Evolutionary conservation across 345 rosid species (phyloP).

Genomic region (Pistacia vera): DNA sequence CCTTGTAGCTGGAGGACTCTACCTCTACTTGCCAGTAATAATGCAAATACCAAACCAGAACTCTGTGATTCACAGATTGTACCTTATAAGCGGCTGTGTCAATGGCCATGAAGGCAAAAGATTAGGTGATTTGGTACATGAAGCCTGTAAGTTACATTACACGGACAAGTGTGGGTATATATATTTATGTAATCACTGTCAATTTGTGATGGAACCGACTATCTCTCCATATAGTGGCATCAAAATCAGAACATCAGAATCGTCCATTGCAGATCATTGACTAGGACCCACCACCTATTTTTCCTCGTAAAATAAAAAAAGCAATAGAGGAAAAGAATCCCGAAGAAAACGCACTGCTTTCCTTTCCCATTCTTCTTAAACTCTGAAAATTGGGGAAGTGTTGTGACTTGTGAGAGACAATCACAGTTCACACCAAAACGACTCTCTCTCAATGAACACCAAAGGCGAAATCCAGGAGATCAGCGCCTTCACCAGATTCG

Average conservation of each 20-base stretch:
- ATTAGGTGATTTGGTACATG: too few species aligned
- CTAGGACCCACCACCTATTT: not conserved
- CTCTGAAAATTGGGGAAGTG: too few species aligned
- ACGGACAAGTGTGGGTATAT: too few species aligned
- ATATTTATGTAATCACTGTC: too few species aligned
- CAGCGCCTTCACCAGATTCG: constrained; percentile 37
- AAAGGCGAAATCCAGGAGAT: constrained; percentile 21
- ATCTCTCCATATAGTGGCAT: too few species aligned
- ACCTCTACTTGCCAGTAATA: not conserved
- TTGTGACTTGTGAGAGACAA: not conserved
- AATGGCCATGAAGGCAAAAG: not conserved
- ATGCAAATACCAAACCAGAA: too few species aligned
- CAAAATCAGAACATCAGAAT: too few species aligned
- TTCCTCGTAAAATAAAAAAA: not conserved
- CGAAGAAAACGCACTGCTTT: not conserved
- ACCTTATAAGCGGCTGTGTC: not conserved
- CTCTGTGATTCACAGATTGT: not conserved
- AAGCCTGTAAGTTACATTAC: too few species aligned
- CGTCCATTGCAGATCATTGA: not conserved
- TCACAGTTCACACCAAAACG: constrained; percentile 11
- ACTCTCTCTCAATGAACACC: constrained; percentile 12
- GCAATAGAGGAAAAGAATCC: not conserved
- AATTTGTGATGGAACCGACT: too few species aligned
- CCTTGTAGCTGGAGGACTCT: too few species aligned
- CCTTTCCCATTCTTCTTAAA: too few species aligned